A percentile compares a stretch with the other conserved stretches of the same genome.
These are phyloP conservation scores for Ogataea paraovalis DNA, from an alignment of 805 yeast species.

Conservation along the genomic window DNA sequence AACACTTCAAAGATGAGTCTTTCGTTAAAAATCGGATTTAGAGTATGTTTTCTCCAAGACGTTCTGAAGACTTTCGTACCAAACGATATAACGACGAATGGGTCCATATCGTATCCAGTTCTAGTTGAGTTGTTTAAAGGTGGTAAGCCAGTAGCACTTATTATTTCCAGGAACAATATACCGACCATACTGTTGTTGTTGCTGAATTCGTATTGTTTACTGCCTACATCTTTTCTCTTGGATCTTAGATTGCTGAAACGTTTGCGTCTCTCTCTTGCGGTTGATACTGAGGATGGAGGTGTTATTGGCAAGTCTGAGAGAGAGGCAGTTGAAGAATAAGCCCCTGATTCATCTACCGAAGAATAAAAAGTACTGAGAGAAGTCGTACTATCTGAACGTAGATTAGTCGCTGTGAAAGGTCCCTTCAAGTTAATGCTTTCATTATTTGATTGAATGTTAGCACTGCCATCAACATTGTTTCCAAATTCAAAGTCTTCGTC, in stretches of 20 bases:
- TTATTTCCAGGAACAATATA: conserved; percentile 71
- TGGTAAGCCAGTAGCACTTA: conserved; percentile 73
- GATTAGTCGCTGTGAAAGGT: not conserved
- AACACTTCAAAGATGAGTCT: conserved; percentile 73
- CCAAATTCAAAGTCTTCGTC: conserved; percentile 7
- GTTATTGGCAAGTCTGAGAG: conserved; percentile 14
- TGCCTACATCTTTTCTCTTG: not conserved
- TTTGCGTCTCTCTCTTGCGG: conserved; percentile 3
- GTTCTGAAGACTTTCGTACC: conserved; percentile 87
- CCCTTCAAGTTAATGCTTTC: not conserved
- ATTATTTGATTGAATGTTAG: not conserved
- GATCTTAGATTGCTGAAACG: conserved; percentile 12
- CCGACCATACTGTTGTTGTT: conserved; percentile 50
- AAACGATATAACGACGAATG: conserved; percentile 87
- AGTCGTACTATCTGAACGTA: conserved; percentile 2
- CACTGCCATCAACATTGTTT: not conserved
- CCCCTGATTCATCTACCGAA: conserved; percentile 15
- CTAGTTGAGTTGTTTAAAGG: conserved; percentile 66
- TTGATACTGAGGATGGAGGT: conserved; percentile 13
- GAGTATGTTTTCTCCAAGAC: conserved; percentile 74
- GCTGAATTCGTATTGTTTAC: conserved; percentile 31
- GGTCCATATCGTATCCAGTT: conserved; percentile 91
- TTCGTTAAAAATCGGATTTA: conserved; percentile 81
- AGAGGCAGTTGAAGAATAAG: conserved; percentile 16
- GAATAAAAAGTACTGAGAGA: conserved; percentile 11